phyloP scores from a whole-genome alignment of 352 stramenopile species.

The Peronospora farinosa region DNA sequence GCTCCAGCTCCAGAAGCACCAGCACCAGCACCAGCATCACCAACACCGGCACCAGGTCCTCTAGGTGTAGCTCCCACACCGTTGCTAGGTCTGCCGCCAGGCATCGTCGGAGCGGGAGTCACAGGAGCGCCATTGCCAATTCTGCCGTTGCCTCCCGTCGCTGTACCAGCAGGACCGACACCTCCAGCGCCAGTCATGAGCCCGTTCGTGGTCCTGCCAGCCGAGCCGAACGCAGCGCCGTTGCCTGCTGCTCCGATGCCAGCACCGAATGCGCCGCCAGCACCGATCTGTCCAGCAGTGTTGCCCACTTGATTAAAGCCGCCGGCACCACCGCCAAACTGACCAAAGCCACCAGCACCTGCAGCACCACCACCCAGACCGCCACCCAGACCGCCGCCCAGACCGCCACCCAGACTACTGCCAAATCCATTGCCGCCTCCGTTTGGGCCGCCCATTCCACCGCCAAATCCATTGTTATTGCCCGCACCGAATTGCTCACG shows the following conservation, averaged over 20 bases:
- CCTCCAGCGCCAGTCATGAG: neutral
- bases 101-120: conserved; percentile 19
- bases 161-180: neutral
- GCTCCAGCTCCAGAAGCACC: conserved; percentile 5
- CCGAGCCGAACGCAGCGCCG: neutral
- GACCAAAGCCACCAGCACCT: conserved; percentile 4
- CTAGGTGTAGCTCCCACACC: conserved; percentile 1
- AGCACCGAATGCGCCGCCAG: neutral
- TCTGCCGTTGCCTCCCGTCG: neutral
- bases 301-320: conserved; percentile 8
- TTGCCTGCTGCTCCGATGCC: neutral
- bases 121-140: conserved; percentile 3
- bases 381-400: neutral
- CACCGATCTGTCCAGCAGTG: conserved; percentile 2
- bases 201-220: conserved; percentile 1
- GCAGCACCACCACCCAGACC: neutral
- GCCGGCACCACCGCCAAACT: conserved; percentile 3
- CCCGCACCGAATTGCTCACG: conserved; percentile 6
- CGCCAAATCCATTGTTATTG: conserved; percentile 6
- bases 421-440: no score
- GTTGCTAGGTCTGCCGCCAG: neutral
- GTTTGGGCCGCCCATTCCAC: no score
- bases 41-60: neutral
- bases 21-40: conserved; percentile 1
- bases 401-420: neutral